These are phyloP conservation scores for Silene uniflora DNA, from an alignment of 148 eudicot genomes.

Conservation along the genomic window DNA sequence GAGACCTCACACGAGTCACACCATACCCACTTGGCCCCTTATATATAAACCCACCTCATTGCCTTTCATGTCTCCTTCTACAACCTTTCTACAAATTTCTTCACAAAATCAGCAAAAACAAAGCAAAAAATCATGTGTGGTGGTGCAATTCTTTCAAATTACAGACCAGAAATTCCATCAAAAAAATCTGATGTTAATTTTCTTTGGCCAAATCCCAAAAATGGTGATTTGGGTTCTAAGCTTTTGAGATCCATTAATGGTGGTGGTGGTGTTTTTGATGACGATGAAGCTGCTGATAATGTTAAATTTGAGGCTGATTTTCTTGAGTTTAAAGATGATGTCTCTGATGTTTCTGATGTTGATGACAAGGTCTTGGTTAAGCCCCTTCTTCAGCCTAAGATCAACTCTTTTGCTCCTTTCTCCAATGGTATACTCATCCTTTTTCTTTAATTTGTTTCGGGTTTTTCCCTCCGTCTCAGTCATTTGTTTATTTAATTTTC, in stretches of 20 bases:
- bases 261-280: conserved; percentile 33
- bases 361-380: conserved; percentile 24
- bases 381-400: conserved; percentile 28
- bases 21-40: neutral
- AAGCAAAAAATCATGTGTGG: conserved; percentile 61
- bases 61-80: neutral
- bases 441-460: neutral
- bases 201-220: conserved; percentile 45
- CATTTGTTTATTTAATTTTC: neutral
- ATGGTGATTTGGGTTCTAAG: conserved; percentile 36
- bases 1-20: neutral
- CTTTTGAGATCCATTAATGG: conserved; percentile 45
- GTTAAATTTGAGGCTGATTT: conserved; percentile 87
- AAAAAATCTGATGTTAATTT: conserved; percentile 47
- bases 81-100: neutral
- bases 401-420: conserved; percentile 27
- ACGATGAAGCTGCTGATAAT: conserved; percentile 21
- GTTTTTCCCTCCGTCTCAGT: no score
- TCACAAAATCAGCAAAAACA: neutral
- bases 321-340: conserved; percentile 50
- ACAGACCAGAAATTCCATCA: conserved; percentile 32
- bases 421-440: neutral
- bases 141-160: conserved; percentile 73
- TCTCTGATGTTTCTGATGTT: conserved; percentile 22
- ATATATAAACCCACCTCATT: neutral